Evolutionary conservation across 75 land plant species (phyloP), one percentile per base, ranked within the genome.

Genomic region (Chamaecyparis obtusa): DNA sequence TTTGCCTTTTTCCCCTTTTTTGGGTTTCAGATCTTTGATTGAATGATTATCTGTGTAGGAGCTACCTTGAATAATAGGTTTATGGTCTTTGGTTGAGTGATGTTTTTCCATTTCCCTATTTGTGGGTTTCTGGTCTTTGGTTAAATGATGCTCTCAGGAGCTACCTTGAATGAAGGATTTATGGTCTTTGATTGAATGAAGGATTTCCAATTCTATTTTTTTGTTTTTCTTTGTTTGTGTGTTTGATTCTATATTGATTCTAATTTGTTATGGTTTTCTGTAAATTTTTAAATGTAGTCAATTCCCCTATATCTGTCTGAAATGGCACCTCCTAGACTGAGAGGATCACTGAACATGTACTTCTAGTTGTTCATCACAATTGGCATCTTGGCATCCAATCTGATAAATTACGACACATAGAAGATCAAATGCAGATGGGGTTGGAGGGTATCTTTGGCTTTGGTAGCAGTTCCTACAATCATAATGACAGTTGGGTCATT

Each of bases 261-360:
- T n/a, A n/a, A n/a, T n/a, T n/a, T n/a, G n/a, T n/a, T n/a, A n/a
- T n/a, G n/a, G n/a, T n/a, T n/a, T n/a, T n/a, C n/a, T n/a, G n/a
- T n/a, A n/a, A n/a, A n/a, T n/a, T n/a, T n/a, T n/a, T n/a, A n/a
- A n/a, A n/a, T n/a, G n/a, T 41, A 55, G 85, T 84, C 64, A 0
- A 64, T 84, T 39, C 97, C 97, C 13, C 88, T 96, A 3, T 94
- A 96, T 89, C 87, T 96, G 0, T 96, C 97, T 0, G 96, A 96
- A 85, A 94, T 95, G 95, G 97, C 97, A 8, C 96, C 97, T 0
- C 88, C 93, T 67, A 89, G 85, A 81, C 84, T 87, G 78, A 90
- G 97, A 37, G 97, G 97, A 10, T 91, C 88, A 5, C 90, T 95
- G 54, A 96, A 95, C 94, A 96, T 95, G 24, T 90, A 92, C 74